Base-by-base conservation (phyloP, 306 rosid species). In the Amphicarpaea edgeworthii region DNA sequence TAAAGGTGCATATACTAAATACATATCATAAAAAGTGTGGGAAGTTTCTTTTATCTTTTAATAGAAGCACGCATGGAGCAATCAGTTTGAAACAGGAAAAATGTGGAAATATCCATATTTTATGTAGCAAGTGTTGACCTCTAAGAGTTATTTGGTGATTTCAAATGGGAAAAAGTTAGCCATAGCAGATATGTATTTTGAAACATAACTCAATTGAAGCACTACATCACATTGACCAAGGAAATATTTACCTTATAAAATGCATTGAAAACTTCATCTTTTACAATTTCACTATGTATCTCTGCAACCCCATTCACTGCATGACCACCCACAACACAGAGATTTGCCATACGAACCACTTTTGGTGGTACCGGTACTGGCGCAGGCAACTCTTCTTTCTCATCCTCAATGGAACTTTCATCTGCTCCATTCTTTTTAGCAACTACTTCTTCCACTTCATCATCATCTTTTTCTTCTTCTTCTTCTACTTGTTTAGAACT, bases 261-360 rank as follows among this genome's bases (percentile, higher is more conserved):
- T 58, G 97, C 75, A 83, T 90, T 95, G 79, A 95, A 95, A 68
- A 95, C 97, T 69, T 90, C 97, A 19, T 92, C 93, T 86, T 90
- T 92, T 50, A 95, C 99, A 77, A 95, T 95, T 86, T 95, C 89
- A 82, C 96, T 95, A 65, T 95, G 99, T 83, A 95, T 95, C 90
- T 87, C 97, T 15, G 99, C 99, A 79, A 95, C 99, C 69, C 99
- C 99, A 67, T 95, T 95, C 73, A 95, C 99, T 58, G 96, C 96
- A 88, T 92, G 97, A 84, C 99, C 99, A 74, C 97, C 97, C 70
- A 85, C 99, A 76, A 92, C 97, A 86, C 87, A 89, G 51, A 95
- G 97, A 83, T 95, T 95, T 70, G 99, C 99, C 99, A 95, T 95
- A 14, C 89, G 97, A 71, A 95, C 97, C 85, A 86, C 51, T 87